Percentiles rank a stretch among this genome's conserved stretches.
phyloP scores from a whole-genome alignment of 805 yeast genomes.

The Barnettozyma salicaria region DNA sequence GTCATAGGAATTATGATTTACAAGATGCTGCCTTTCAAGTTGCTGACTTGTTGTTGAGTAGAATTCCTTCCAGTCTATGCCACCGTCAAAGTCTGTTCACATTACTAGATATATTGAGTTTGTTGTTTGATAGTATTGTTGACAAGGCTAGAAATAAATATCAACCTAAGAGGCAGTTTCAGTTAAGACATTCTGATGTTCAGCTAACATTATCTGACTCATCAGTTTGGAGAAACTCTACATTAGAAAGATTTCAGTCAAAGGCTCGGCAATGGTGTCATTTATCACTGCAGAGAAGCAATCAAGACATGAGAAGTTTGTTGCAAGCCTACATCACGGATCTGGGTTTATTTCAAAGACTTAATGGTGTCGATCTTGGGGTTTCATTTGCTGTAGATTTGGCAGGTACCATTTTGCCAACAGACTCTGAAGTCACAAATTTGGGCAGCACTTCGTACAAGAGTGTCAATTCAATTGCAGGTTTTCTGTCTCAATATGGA shows the following conservation, averaged over 20 bases:
- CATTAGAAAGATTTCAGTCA: constrained; percentile 53
- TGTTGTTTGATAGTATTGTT: constrained; percentile 70
- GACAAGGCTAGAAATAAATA: constrained; percentile 83
- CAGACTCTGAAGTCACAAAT: constrained; percentile 58
- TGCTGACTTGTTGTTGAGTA: constrained; percentile 58
- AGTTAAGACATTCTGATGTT: constrained; percentile 37
- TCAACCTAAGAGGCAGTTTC: constrained; percentile 71
- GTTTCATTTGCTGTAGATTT: constrained; percentile 85
- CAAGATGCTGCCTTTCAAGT: constrained; percentile 78
- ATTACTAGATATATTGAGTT: constrained; percentile 70
- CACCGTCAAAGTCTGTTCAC: constrained; percentile 68
- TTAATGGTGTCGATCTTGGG: constrained; percentile 60
- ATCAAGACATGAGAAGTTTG: constrained; percentile 71
- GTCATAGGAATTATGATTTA: constrained; percentile 68
- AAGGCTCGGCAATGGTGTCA: constrained; percentile 66
- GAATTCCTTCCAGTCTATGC: constrained; percentile 74
- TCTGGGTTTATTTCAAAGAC: constrained; percentile 29
- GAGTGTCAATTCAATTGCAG: constrained; percentile 56
- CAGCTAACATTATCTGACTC: constrained; percentile 60
- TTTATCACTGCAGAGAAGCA: constrained; percentile 49
- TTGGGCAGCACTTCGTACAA: constrained; percentile 33
- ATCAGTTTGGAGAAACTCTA: constrained; percentile 63
- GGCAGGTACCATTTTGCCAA: constrained; percentile 68
- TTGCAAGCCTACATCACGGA: constrained; percentile 70
- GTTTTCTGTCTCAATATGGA: constrained; percentile 68